These are phyloP conservation scores for Aureobasidium sp. DNA, from an alignment of 2,329 filamentous ascomycete genomes.

Conservation along the genomic window DNA sequence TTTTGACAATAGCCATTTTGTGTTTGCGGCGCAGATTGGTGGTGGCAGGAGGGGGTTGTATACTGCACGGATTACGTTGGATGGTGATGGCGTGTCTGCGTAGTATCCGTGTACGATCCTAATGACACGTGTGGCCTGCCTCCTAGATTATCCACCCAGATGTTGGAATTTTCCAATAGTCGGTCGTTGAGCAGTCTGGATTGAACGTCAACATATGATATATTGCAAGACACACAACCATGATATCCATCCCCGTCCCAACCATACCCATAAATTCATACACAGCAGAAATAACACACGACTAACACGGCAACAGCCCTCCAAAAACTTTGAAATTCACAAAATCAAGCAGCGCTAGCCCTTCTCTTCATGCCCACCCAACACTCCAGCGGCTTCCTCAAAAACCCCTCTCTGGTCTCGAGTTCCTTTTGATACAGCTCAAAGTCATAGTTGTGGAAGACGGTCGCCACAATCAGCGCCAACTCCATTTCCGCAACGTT, in stretches of 20 bases:
- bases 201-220: too few relatives aligned
- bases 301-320: not conserved
- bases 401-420: slow-evolving; percentile 72
- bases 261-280: not conserved
- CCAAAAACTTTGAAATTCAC: not conserved
- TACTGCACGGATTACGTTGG: slow-evolving; percentile 11
- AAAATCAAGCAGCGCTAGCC: not conserved
- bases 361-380: slow-evolving; percentile 56
- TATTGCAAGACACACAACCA: too few relatives aligned
- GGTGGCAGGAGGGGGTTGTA: slow-evolving; percentile 18
- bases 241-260: too few relatives aligned
- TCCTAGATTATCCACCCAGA: too few relatives aligned
- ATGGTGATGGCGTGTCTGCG: slow-evolving; percentile 7
- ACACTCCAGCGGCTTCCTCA: slow-evolving; percentile 69
- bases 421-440: slow-evolving; percentile 54
- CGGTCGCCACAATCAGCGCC: slow-evolving; percentile 66
- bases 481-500: slow-evolving; percentile 89
- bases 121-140: too few relatives aligned
- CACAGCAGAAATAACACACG: not conserved
- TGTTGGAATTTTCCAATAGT: too few relatives aligned
- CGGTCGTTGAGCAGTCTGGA: too few relatives aligned
- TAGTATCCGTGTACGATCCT: not conserved
- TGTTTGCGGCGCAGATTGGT: slow-evolving; percentile 20
- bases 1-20: slow-evolving; percentile 19
- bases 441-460: slow-evolving; percentile 56